phyloP scores from a whole-genome alignment of 2,329 filamentous ascomycete species.

The Colletotrichum sidae region DNA sequence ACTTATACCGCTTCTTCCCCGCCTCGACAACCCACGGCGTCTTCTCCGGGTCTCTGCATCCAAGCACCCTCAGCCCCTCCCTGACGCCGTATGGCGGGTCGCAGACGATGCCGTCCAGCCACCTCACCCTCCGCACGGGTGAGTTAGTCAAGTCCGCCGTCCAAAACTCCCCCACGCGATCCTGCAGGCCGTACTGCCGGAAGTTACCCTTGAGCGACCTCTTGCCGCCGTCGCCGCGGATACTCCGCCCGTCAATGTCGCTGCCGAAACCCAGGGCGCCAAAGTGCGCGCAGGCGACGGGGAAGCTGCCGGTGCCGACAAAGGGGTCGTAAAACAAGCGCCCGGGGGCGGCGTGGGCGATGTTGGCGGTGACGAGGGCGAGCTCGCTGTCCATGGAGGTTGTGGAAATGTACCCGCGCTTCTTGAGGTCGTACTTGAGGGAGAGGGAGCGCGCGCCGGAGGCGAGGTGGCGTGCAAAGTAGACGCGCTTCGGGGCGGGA shows the following conservation, averaged over 20 bases:
- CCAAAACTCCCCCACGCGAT: slow-evolving; percentile 80
- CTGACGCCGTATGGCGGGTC: slow-evolving; percentile 97
- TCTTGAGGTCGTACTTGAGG: slow-evolving; percentile 88
- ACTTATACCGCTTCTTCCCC: slow-evolving; percentile 77
- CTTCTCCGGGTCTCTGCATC: slow-evolving; percentile 75
- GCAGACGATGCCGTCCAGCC: slow-evolving; percentile 91
- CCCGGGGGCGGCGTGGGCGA: slow-evolving; percentile 83
- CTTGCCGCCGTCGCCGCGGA: slow-evolving; percentile 75
- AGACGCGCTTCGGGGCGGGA: slow-evolving; percentile 56
- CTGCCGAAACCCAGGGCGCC: slow-evolving; percentile 86
- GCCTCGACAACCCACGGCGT: slow-evolving; percentile 72
- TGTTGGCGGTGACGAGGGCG: slow-evolving; percentile 90
- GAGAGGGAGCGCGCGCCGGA: slow-evolving; percentile 75
- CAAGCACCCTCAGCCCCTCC: slow-evolving; percentile 90
- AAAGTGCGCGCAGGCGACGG: slow-evolving; percentile 89
- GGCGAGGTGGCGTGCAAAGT: slow-evolving; percentile 79
- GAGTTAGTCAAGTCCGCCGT: slow-evolving; percentile 90
- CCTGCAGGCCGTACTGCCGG: slow-evolving; percentile 79
- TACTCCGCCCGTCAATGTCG: slow-evolving; percentile 92
- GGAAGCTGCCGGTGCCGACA: slow-evolving; percentile 93
- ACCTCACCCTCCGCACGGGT: slow-evolving; percentile 71
- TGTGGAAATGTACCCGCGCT: slow-evolving; percentile 91
- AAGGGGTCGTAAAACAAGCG: slow-evolving; percentile 96
- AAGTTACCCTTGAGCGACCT: slow-evolving; percentile 77
- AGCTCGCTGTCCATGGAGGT: slow-evolving; percentile 98